These are phyloP conservation scores for Phaeosphaeriaceae sp. DNA, from an alignment of 2,329 filamentous ascomycete genomes.

Conservation along the genomic window DNA sequence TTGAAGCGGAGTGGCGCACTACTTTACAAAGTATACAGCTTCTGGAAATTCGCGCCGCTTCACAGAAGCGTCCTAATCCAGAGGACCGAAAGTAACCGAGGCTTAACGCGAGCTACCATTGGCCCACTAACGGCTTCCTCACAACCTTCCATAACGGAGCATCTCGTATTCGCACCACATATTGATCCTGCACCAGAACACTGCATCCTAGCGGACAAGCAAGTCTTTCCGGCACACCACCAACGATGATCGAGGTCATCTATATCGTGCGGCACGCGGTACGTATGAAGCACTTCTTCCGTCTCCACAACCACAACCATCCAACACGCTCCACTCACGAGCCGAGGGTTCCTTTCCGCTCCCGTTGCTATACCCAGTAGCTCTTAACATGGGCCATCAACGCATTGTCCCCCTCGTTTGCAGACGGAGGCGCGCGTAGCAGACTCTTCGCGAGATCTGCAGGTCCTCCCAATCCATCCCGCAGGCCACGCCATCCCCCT, in stretches of 20 bases:
- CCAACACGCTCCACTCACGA: conserved; percentile 12
- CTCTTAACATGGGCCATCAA: conserved; percentile 6
- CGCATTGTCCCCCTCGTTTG: conserved; percentile 14
- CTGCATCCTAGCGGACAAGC: conserved; percentile 3
- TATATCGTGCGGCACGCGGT: conserved; percentile 60
- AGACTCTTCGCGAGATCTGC: conserved; percentile 9
- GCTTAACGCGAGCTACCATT: conserved; percentile 4
- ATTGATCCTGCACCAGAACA: conserved; percentile 6
- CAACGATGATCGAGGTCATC: conserved; percentile 54
- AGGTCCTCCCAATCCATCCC: not conserved
- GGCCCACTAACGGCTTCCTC: conserved; percentile 2
- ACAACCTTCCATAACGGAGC: conserved; percentile 4
- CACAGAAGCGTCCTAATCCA: not conserved
- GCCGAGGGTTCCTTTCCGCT: conserved; percentile 14
- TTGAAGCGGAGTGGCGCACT: not conserved
- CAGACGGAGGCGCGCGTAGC: conserved; percentile 9
- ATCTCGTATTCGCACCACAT: conserved; percentile 12
- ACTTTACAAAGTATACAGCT: conserved; percentile 1
- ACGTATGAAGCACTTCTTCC: conserved; percentile 42
- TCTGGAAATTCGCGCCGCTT: not conserved
- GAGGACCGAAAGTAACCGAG: conserved; percentile 19
- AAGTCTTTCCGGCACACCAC: conserved; percentile 1
- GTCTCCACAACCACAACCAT: conserved; percentile 9
- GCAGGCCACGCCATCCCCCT: conserved; percentile 11
- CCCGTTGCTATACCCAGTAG: conserved; percentile 4